Evolutionary conservation across 2,329 filamentous ascomycete species (phyloP), one percentile per base, ranked within the genome.

Genomic region (Lomentospora prolificans): DNA sequence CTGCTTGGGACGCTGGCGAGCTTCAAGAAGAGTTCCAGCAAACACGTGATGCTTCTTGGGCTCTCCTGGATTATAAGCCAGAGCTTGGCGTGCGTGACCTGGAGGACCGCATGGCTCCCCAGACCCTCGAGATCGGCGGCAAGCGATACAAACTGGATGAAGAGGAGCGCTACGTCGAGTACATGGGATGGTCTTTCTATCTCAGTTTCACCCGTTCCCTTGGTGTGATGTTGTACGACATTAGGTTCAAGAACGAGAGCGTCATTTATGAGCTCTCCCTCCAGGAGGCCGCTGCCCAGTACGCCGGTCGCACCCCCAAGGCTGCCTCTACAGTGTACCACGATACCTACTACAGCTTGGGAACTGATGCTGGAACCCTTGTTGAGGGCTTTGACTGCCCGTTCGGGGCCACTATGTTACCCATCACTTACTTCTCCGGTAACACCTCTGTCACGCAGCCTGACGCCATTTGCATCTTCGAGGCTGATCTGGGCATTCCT

Each of bases 171-270:
- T 80, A 74, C 59, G 69, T 81, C 33, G 73, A 74, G 57, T 80
- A 74, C 69, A 73, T 80, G 65, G 76, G 75, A 17, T 81, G 75
- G 66, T 69, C 70, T 3, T 79, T 80, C 63, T 80, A 77, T 64
- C 65, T 78, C 22, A 65, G 71, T 9, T 73, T 71, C 58, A 69
- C 69, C 4, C 70, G 71, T 41, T 67, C 71, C 2, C 70, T 74
- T 1, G 77, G 75, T 1, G 59, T 79, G 8, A 70, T 68, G 59
- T 65, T 79, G 10, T 75, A 70, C 60, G 76, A 80, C 60, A 74
- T 80, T 58, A 69, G 69, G 22, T 79, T 75, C 65, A 75, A 75
- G 59, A 74, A 72, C 10, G 70, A 78, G 58, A 68, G 75, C 1
- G 69, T 80, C 46, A 66, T 80, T 50, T 80, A 80, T 60, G 75